Percentiles rank a stretch among this genome's conserved stretches.
Conservation (phyloP, 2,329 filamentous ascomycete species). For the Helotiales sp. region DNA sequence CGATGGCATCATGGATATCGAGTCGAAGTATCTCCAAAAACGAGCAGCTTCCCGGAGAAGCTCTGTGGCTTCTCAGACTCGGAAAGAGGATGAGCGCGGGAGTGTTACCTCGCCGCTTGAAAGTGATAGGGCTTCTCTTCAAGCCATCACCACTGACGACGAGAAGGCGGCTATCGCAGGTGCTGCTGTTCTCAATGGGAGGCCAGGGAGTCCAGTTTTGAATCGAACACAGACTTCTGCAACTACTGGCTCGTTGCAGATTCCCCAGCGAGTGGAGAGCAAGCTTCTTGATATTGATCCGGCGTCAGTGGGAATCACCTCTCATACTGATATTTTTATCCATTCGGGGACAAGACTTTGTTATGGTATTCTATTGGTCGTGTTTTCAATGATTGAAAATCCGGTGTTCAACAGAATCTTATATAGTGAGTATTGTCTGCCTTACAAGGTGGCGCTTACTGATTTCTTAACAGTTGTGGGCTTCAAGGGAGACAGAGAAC, state of each 20-base stretch:
- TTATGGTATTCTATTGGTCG: conserved; percentile 81
- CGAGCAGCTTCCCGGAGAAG: conserved; percentile 25
- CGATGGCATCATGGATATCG: conserved; percentile 77
- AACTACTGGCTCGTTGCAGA: conserved; percentile 18
- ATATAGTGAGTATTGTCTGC: conserved; percentile 51
- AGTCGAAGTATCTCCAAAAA: conserved; percentile 60
- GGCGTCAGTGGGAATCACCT: conserved; percentile 67
- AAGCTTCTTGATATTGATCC: conserved; percentile 43
- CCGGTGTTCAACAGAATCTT: conserved; percentile 87
- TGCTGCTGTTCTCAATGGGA: background rate
- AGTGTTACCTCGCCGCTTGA: background rate
- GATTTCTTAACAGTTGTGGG: conserved; percentile 64
- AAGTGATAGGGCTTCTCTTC: conserved; percentile 6
- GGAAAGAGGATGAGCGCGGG: background rate
- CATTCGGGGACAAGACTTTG: conserved; percentile 89
- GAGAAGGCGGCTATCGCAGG: conserved; percentile 21
- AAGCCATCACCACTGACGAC: conserved; percentile 7
- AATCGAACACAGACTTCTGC: conserved; percentile 9
- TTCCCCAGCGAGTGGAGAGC: conserved; percentile 29
- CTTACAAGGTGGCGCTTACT: background rate
- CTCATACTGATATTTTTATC: conserved; percentile 84
- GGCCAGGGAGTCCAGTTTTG: conserved; percentile 2
- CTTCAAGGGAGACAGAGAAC: conserved; percentile 85
- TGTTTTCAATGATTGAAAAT: conserved; percentile 86
- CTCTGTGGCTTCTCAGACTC: conserved; percentile 27